A percentile compares a stretch with the other conserved stretches of the same genome.
phyloP scores from a whole-genome alignment of 2,329 filamentous ascomycete genomes.

The Microsporum ferrugineum region DNA sequence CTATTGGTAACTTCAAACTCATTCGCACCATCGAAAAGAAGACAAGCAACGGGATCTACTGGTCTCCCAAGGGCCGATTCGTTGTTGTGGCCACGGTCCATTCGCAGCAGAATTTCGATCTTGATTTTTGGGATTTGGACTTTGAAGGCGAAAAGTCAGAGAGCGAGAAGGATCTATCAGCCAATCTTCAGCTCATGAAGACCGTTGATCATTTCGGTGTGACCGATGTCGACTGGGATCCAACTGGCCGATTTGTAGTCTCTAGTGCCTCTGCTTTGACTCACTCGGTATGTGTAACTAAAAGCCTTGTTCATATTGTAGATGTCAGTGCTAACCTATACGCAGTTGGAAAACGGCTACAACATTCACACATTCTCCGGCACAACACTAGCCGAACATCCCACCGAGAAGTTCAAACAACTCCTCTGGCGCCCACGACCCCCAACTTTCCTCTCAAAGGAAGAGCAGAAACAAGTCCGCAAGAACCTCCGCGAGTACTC shows the following conservation, averaged over 20 bases:
- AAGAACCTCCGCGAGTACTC: slow-evolving; percentile 98
- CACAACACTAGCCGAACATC: slow-evolving; percentile 76
- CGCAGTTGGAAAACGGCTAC: slow-evolving; percentile 96
- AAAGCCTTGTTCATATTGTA: not conserved
- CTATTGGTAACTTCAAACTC: slow-evolving; percentile 88
- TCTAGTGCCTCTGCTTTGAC: slow-evolving; percentile 94
- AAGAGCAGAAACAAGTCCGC: slow-evolving; percentile 94
- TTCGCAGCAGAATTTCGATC: slow-evolving; percentile 84
- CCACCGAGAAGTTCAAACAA: slow-evolving; percentile 95
- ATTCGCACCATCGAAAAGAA: slow-evolving; percentile 95
- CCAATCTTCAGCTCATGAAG: slow-evolving; percentile 91
- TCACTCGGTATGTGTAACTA: slow-evolving; percentile 59
- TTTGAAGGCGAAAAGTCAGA: slow-evolving; percentile 95
- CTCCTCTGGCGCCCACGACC: slow-evolving; percentile 89
- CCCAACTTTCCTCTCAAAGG: slow-evolving; percentile 79
- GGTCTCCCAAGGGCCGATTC: slow-evolving; percentile 91
- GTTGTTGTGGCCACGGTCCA: slow-evolving; percentile 87
- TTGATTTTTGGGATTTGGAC: slow-evolving; percentile 96
- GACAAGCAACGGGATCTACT: slow-evolving; percentile 99
- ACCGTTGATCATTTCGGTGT: slow-evolving; percentile 92
- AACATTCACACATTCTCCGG: slow-evolving; percentile 97
- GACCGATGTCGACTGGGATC: slow-evolving; percentile 96
- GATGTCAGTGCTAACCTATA: slow-evolving; percentile 15
- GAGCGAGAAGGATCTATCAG: slow-evolving; percentile 82
- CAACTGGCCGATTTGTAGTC: slow-evolving; percentile 85